phyloP scores from a whole-genome alignment of 2,329 filamentous ascomycete species.

The Arachnopeziza araneosa region DNA sequence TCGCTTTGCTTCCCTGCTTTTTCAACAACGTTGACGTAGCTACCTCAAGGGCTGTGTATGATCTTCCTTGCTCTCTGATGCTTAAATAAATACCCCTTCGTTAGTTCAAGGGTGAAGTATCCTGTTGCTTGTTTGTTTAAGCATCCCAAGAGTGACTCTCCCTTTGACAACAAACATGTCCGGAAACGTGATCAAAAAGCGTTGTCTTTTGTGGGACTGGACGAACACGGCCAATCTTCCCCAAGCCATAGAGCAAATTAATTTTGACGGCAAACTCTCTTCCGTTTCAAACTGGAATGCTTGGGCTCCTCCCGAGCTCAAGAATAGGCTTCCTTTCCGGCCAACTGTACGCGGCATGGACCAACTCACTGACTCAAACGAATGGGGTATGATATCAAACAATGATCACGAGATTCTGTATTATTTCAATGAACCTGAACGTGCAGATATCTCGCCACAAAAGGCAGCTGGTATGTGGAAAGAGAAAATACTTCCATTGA shows the following conservation, averaged over 20 bases:
- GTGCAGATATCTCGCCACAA: conserved; percentile 30
- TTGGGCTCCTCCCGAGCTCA: conserved; percentile 36
- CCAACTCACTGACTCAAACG: conserved; percentile 33
- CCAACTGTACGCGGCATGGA: conserved; percentile 37
- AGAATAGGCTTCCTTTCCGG: conserved; percentile 33
- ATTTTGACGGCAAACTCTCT: conserved; percentile 30
- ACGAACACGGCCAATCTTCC: conserved; percentile 35
- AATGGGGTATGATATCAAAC: conserved; percentile 33
- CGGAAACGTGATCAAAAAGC: conserved; percentile 28
- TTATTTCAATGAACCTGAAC: conserved; percentile 43
- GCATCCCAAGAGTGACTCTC: neutral
- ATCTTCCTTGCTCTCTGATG: too few relatives aligned
- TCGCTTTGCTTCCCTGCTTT: too few relatives aligned
- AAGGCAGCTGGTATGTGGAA: conserved; percentile 36
- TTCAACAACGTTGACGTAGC: too few relatives aligned
- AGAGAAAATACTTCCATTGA: conserved; percentile 34
- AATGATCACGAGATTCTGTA: conserved; percentile 33
- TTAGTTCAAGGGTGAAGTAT: neutral
- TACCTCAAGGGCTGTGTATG: too few relatives aligned
- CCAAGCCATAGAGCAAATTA: conserved; percentile 33
- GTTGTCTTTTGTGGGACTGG: conserved; percentile 40
- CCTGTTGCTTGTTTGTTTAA: too few relatives aligned
- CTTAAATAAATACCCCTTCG: too few relatives aligned
- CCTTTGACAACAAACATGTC: neutral
- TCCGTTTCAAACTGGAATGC: conserved; percentile 39